Evolutionary conservation across 2,329 filamentous ascomycete genomes (phyloP), one percentile per base, ranked within the genome.

Genomic region (Botrytis hyacinthi): DNA sequence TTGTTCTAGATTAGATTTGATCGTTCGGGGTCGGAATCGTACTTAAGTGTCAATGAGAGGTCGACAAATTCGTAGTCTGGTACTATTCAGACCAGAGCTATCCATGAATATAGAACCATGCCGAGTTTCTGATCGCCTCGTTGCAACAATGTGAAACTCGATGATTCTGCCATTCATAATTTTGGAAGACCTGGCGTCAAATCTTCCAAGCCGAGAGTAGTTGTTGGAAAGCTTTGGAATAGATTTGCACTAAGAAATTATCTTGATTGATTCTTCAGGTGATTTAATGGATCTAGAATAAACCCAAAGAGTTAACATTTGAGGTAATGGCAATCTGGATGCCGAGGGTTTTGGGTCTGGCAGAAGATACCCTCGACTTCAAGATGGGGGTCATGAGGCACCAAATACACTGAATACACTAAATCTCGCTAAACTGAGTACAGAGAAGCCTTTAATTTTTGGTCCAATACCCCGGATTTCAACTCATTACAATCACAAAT

Each of bases 401-500:
- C 59, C 40, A 4, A 42, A n/a, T 4, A 62, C 60, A 51, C 26
- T 6, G 4, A 42, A n/a, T 4, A 62, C 60, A 51, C 26, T 6
- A n/a, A 51, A 51, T n/a, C 0, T n/a, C 4, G 48, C 4, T 14
- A 3, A n/a, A n/a, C 12, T 51, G 26, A n/a, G 4, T 14, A 26
- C 4, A 51, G 10, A n/a, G 4, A 6, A n/a, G 6, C 37, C 6
- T 42, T 1, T 18, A 3, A 20, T 2, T 1, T 16, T n/a, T 3
- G 20, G 9, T 66, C 35, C 2, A 14, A 16, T 29, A 3, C 22
- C n/a, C 68, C 6, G 9, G 18, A 70, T 48, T 9, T 65, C 59
- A 60, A 44, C 72, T 70, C 75, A 76, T 75, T 40, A 78, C 74
- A 67, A 80, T 60, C 20, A 80, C 76, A 74, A 76, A 77, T 63